Evolutionary conservation across 1,139 yeast species (phyloP).

Genomic region (Yamadazyma spencermartinsiae): DNA sequence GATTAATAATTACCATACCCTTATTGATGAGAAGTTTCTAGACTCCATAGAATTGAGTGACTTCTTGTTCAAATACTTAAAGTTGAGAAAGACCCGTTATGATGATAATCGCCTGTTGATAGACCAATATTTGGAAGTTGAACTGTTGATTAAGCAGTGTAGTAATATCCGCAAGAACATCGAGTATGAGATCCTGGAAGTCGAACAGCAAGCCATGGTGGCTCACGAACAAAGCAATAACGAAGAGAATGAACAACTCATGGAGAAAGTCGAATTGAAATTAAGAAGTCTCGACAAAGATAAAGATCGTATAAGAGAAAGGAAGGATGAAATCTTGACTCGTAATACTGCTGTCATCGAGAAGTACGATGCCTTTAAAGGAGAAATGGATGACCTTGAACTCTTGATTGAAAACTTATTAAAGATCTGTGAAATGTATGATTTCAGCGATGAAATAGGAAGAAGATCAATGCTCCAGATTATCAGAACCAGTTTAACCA

Average conservation of each 20-base stretch:
- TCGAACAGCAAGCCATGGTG: not conserved
- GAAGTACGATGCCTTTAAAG: conserved; percentile 25
- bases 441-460: conserved; percentile 90
- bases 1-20: conserved; percentile 50
- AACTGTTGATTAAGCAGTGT: conserved; percentile 5
- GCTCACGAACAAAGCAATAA: conserved; percentile 5
- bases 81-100: conserved; percentile 40
- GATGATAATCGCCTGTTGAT: conserved; percentile 30
- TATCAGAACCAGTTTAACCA: conserved; percentile 60
- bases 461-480: conserved; percentile 78
- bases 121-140: conserved; percentile 16
- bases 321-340: conserved; percentile 13
- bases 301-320: conserved; percentile 6
- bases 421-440: conserved; percentile 67
- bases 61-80: conserved; percentile 53
- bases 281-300: conserved; percentile 13
- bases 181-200: conserved; percentile 5
- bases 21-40: conserved; percentile 73
- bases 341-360: conserved; percentile 13
- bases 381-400: conserved; percentile 57
- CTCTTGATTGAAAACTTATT: conserved; percentile 77
- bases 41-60: conserved; percentile 75
- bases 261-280: conserved; percentile 4
- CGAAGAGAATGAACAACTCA: conserved; percentile 1
- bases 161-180: conserved; percentile 5